These are phyloP conservation scores for Cercophora sp. DNA, from an alignment of 495 filamentous ascomycete genomes.

Conservation along the genomic window DNA sequence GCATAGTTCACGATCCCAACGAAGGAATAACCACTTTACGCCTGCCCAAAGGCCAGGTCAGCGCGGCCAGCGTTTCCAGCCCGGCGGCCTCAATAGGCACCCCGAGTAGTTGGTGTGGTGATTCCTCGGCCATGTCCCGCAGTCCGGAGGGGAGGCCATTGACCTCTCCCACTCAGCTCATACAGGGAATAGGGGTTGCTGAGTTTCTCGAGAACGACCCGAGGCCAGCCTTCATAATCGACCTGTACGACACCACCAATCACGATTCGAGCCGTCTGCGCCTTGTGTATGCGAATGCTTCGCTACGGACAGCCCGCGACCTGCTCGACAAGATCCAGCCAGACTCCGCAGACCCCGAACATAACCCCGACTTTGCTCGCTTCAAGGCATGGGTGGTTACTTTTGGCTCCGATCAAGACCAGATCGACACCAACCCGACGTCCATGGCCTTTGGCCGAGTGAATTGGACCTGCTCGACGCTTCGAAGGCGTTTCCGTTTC, in stretches of 20 bases:
- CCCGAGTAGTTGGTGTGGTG: constrained; percentile 44
- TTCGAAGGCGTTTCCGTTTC: constrained; percentile 59
- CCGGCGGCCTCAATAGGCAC: constrained; percentile 47
- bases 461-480: constrained; percentile 60
- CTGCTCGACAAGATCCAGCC: constrained; percentile 50
- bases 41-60: constrained; percentile 57
- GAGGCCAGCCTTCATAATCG: constrained; percentile 64
- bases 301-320: constrained; percentile 45
- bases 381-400: constrained; percentile 63
- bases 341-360: constrained; percentile 33
- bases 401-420: constrained; percentile 43
- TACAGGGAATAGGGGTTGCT: constrained; percentile 55
- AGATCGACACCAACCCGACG: constrained; percentile 41
- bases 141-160: constrained; percentile 42
- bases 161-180: constrained; percentile 39
- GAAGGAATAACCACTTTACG: constrained; percentile 62
- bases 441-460: constrained; percentile 53
- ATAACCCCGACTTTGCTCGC: constrained; percentile 40
- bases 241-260: constrained; percentile 53
- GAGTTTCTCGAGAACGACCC: constrained; percentile 67
- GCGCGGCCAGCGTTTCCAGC: constrained; percentile 39
- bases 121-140: constrained; percentile 28
- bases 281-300: constrained; percentile 56
- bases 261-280: constrained; percentile 48
- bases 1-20: constrained; percentile 42